These are phyloP conservation scores for Carpinus viminea DNA, from an alignment of 306 rosid species.

Conservation along the genomic window DNA sequence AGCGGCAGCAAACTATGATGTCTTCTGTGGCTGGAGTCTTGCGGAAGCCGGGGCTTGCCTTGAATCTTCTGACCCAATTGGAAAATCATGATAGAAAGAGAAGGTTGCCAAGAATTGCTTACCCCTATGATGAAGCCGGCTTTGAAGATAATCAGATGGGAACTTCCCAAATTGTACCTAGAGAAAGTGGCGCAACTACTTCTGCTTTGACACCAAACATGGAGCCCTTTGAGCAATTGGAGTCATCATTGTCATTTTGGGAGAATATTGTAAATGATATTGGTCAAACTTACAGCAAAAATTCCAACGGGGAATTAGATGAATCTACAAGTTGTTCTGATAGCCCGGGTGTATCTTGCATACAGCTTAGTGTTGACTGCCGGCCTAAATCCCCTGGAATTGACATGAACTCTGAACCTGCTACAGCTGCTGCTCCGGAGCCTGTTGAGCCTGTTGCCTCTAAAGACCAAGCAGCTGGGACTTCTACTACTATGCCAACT, in stretches of 20 bases:
- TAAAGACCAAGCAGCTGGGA: constrained; percentile 36
- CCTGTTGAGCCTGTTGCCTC: constrained; percentile 32
- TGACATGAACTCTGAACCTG: constrained; percentile 65
- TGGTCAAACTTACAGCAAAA: constrained; percentile 21
- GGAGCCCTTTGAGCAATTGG: constrained; percentile 56
- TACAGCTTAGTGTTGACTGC: constrained; percentile 44
- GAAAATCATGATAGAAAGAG: constrained; percentile 59
- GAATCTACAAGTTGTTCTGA: constrained; percentile 48
- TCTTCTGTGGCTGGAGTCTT: constrained; percentile 51
- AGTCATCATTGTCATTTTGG: constrained; percentile 63
- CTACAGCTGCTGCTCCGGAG: constrained; percentile 30
- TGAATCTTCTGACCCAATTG: constrained; percentile 43
- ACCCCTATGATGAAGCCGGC: constrained; percentile 35
- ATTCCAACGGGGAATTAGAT: constrained; percentile 52
- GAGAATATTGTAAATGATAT: constrained; percentile 49
- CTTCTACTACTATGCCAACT: constrained; percentile 28
- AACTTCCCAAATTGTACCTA: constrained; percentile 29
- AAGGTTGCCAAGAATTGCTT: constrained; percentile 49
- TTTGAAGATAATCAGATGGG: constrained; percentile 46
- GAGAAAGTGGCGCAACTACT: constrained; percentile 30
- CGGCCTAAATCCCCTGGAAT: constrained; percentile 54
- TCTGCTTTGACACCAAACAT: constrained; percentile 23
- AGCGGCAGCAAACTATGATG: constrained; percentile 49
- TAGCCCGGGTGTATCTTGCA: constrained; percentile 48
- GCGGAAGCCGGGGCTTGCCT: constrained; percentile 50